Percentiles rank a stretch among this genome's conserved stretches.
Conservation (phyloP, 73 alveolate genomes). For the Symbiodinium natans region DNA sequence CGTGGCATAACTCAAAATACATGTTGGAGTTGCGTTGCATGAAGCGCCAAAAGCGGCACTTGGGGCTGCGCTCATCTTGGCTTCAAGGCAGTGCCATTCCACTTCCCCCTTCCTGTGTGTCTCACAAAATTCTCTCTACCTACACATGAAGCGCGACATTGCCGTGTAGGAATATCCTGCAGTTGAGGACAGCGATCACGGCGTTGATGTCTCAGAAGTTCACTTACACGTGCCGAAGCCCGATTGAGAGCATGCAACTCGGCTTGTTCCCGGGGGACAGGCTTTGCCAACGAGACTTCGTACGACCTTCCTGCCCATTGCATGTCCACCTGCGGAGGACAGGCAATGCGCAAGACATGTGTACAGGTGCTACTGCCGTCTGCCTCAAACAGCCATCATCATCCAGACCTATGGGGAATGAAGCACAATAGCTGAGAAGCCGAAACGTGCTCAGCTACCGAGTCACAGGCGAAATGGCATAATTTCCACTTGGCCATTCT, state of each 20-base stretch:
- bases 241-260: background rate
- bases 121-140: too few relatives aligned
- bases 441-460: background rate
- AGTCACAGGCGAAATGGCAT: conserved; percentile 37
- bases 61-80: conserved; percentile 51
- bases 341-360: too few relatives aligned
- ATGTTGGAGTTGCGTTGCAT: too few relatives aligned
- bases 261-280: background rate
- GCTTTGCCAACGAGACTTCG: conserved; percentile 70
- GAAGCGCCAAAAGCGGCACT: too few relatives aligned
- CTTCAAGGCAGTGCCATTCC: conserved; percentile 72
- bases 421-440: background rate
- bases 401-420: conserved; percentile 37
- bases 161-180: background rate
- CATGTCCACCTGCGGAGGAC: conserved; percentile 65
- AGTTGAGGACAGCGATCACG: conserved; percentile 18
- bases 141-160: too few relatives aligned
- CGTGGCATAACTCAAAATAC: too few relatives aligned
- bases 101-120: conserved; percentile 26
- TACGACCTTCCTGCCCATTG: conserved; percentile 76
- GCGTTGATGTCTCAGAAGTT: conserved; percentile 37
- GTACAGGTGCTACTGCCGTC: background rate
- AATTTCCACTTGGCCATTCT: conserved; percentile 60
- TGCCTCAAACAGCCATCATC: conserved; percentile 72
- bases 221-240: background rate